phyloP scores from a whole-genome alignment of 129 eudicot genomes.

The Dittrichia graveolens region DNA sequence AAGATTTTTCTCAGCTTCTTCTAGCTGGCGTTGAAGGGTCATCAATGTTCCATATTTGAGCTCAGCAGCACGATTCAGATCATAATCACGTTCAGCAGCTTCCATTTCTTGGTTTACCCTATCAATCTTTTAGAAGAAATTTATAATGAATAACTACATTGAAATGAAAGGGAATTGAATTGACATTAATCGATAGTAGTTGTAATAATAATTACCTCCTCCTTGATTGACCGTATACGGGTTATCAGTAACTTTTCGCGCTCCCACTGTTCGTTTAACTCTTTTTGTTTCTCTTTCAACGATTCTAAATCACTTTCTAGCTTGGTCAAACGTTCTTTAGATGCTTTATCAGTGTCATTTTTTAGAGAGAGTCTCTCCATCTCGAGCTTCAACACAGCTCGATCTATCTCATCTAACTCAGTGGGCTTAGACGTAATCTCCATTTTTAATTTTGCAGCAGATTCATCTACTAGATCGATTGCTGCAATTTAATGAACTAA shows the following conservation, averaged over 20 bases:
- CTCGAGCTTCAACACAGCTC: constrained; percentile 89
- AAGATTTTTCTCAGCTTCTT: constrained; percentile 82
- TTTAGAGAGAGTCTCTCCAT: constrained; percentile 91
- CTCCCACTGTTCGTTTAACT: constrained; percentile 85
- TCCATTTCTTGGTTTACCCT: constrained; percentile 96
- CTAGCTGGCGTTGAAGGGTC: constrained; percentile 81
- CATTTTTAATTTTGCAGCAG: constrained; percentile 97
- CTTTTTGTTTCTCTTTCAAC: constrained; percentile 75
- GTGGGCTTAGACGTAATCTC: constrained; percentile 97
- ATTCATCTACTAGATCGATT: constrained; percentile 93
- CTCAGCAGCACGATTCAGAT: constrained; percentile 92
- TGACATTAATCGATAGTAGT: neutral
- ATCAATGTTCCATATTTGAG: constrained; percentile 86
- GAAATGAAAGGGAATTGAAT: neutral
- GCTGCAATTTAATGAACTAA: constrained; percentile 47
- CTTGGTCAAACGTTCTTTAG: constrained; percentile 77
- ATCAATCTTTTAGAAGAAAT: constrained; percentile 59
- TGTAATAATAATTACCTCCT: constrained; percentile 67
- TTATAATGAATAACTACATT: neutral
- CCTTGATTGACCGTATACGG: constrained; percentile 74
- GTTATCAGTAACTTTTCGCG: constrained; percentile 75
- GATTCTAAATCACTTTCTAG: constrained; percentile 70
- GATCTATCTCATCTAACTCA: constrained; percentile 84
- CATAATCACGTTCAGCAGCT: constrained; percentile 94
- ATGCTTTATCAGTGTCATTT: constrained; percentile 83